phyloP scores from a whole-genome alignment of 352 stramenopile species.

The Phytophthora meadii region DNA sequence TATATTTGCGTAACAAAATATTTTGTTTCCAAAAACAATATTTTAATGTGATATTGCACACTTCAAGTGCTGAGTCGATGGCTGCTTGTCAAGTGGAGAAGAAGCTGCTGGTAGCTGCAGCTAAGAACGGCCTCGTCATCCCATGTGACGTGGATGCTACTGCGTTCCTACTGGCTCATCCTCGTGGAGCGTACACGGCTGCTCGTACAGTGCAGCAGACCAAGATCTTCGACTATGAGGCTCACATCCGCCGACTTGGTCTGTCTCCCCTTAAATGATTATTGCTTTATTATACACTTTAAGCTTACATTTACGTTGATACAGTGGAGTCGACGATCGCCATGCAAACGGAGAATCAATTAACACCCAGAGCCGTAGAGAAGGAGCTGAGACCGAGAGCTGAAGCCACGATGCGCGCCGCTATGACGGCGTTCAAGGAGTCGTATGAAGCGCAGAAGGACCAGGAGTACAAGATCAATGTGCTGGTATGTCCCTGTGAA shows the following conservation, averaged over 20 bases:
- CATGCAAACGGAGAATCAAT: constrained; percentile 50
- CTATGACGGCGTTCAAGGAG: constrained; percentile 67
- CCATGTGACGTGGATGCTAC: constrained; percentile 70
- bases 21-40: too few species aligned
- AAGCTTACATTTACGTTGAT: constrained; percentile 4
- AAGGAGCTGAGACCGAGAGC: constrained; percentile 58
- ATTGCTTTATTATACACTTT: constrained; percentile 3
- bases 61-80: constrained; percentile 5
- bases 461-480: constrained; percentile 88
- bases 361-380: constrained; percentile 40
- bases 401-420: constrained; percentile 68
- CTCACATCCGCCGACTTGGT: constrained; percentile 81
- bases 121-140: constrained; percentile 79
- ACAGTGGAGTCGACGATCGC: constrained; percentile 78
- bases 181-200: constrained; percentile 76
- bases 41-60: constrained; percentile 1
- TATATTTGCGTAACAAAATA: too few species aligned
- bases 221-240: constrained; percentile 83
- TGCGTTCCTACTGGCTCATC: constrained; percentile 65
- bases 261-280: constrained; percentile 2
- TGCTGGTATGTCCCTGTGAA: constrained; percentile 64
- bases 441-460: constrained; percentile 46
- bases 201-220: constrained; percentile 79
- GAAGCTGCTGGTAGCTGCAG: constrained; percentile 54
- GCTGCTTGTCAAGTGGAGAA: constrained; percentile 29